A percentile compares a stretch with the other conserved stretches of the same genome.
Conservation (phyloP, 768 basidiomycete genomes). For the Rhodotorula kratochvilovae region DNA sequence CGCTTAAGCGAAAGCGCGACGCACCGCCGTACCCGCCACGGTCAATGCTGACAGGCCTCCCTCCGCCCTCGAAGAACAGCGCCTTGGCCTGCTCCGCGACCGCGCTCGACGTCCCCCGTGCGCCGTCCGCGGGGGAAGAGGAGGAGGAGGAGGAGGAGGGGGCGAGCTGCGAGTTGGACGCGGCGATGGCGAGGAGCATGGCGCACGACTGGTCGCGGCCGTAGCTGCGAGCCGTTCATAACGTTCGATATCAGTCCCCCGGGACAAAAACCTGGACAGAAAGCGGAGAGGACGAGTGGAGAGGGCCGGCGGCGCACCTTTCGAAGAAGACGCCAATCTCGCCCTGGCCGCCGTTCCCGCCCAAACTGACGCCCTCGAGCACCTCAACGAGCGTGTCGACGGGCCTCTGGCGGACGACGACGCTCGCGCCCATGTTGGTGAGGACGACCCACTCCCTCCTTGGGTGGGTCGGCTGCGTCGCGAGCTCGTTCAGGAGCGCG, state of each 20-base stretch:
- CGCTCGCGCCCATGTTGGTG: conserved; percentile 77
- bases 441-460: conserved; percentile 78
- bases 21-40: conserved; percentile 38
- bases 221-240: conserved; percentile 56
- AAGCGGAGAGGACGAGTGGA: neutral
- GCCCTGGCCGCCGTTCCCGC: conserved; percentile 55
- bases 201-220: conserved; percentile 87
- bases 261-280: too few species aligned
- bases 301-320: conserved; percentile 53
- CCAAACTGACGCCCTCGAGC: conserved; percentile 57
- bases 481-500: conserved; percentile 62
- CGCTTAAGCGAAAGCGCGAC: neutral
- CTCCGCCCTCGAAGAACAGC: conserved; percentile 45
- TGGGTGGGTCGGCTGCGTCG: conserved; percentile 69
- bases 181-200: conserved; percentile 80
- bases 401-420: conserved; percentile 73
- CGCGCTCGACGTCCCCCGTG: conserved; percentile 50
- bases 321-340: conserved; percentile 81
- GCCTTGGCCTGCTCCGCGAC: conserved; percentile 47
- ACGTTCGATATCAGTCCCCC: neutral
- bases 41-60: conserved; percentile 57
- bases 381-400: conserved; percentile 77
- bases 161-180: conserved; percentile 70
- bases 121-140: neutral
- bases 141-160: neutral